Evolutionary conservation across 768 basidiomycete genomes (phyloP), one percentile per base, ranked within the genome.

Genomic region (Agrocybe pediades): DNA sequence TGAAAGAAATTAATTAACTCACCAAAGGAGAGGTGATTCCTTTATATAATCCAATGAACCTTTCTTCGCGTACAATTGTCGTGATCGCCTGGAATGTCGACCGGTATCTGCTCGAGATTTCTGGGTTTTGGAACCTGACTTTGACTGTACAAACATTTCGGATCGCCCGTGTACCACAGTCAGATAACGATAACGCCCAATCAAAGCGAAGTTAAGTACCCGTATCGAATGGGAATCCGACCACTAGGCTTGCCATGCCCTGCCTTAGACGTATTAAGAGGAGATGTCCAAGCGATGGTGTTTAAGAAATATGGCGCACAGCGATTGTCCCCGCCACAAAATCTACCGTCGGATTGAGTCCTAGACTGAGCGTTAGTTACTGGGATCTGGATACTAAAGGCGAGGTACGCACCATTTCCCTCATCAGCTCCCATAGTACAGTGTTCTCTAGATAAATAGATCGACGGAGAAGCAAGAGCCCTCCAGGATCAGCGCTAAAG

Each of bases 1-100:
- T 15, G 13, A 39, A 6, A 16, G 15, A 19, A 23, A 42, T 7
- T 6, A 5, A 20, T 41, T 24, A 11, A 49, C 80, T 51, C 54
- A 92, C 91, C 74, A 96, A 73, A 0, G 93, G 94, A 11, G 92
- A 92, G 0, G 81, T 74, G 23, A 93, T 81, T 5, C 91, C 91
- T 66, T 89, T 89, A 67, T 80, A 92, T 40, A 92, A 69, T 0
- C 90, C 87, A 27, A 73, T 56, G 43, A 91, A 74, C 24, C 78
- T 76, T 65, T 92, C 91, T 65, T 92, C 88, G 9, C 78, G 76
- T 2, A 87, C 62, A 51, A 93, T 92, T 1, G 84, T 88, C 27
- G 68, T 55, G 48, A 92, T 74, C 1, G 90, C 86, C 65, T 86
- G 71, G n/a, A 81, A 61, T 0, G 84, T 88, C 6, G 86, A 86